Percentiles rank a stretch among this genome's conserved stretches.
Evolutionary conservation across 163 green algal species (phyloP).

Genomic region (Scenedesmus sp.): DNA sequence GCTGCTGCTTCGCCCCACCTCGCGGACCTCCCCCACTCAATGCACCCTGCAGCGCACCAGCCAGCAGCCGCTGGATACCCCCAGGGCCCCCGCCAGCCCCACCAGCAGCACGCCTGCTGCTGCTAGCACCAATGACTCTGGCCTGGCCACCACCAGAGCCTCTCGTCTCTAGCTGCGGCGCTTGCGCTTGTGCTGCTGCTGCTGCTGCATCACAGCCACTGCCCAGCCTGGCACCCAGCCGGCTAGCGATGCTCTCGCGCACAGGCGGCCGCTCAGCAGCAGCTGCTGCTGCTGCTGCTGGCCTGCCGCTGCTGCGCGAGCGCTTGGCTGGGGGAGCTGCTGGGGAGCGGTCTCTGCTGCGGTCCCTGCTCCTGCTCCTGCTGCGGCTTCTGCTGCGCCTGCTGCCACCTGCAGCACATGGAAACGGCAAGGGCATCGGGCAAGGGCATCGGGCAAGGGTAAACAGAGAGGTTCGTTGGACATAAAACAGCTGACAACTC

Average conservation of each 20-base stretch:
- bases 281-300: neutral
- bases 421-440: neutral
- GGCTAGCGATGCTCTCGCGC: neutral
- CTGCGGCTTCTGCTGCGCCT: conserved; percentile 7
- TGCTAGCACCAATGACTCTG: neutral
- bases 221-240: neutral
- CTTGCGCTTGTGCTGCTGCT: neutral
- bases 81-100: neutral
- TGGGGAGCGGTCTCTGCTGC: neutral
- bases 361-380: neutral
- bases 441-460: too few species aligned
- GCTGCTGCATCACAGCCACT: neutral
- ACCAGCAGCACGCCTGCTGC: neutral
- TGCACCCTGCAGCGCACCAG: neutral
- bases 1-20: neutral
- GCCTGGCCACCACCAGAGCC: neutral
- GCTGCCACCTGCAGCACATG: neutral
- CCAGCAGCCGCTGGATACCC: neutral
- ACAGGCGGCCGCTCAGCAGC: neutral
- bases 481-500: neutral
- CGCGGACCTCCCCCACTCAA: neutral
- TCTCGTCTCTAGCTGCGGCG: neutral
- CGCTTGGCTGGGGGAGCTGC: neutral
- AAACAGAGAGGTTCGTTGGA: neutral
- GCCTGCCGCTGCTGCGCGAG: neutral